Evolutionary conservation across 495 filamentous ascomycete genomes (phyloP).

Genomic region (Hypoxylon trugodes): DNA sequence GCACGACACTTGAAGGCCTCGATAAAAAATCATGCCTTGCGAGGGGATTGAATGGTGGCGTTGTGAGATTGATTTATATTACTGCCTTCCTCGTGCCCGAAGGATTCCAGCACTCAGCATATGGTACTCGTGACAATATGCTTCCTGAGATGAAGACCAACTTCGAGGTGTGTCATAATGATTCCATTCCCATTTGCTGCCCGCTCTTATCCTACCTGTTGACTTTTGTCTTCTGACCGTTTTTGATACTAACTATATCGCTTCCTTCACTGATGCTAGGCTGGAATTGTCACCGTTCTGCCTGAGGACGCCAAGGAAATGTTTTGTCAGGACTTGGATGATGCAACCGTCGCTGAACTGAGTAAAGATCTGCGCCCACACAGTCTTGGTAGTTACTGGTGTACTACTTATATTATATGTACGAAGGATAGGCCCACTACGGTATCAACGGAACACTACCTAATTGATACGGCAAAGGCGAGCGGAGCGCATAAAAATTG

Average conservation of each 20-base stretch:
- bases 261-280: too few species aligned
- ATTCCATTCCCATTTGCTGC: too few species aligned
- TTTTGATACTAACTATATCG: neutral
- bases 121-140: constrained; percentile 44
- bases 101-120: constrained; percentile 41
- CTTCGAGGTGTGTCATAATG: constrained; percentile 41
- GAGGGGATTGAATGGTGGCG: constrained; percentile 49
- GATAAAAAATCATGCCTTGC: constrained; percentile 40
- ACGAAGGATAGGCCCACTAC: constrained; percentile 34
- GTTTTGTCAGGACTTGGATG: constrained; percentile 46
- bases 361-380: constrained; percentile 42
- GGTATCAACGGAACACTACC: constrained; percentile 34
- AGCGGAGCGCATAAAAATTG: constrained; percentile 22
- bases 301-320: constrained; percentile 31
- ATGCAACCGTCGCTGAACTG: constrained; percentile 32
- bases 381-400: constrained; percentile 39
- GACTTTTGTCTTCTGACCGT: neutral
- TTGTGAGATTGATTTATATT: constrained; percentile 29
- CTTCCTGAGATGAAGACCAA: constrained; percentile 47
- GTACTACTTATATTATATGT: constrained; percentile 42
- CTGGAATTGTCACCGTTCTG: constrained; percentile 33
- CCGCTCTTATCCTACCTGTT: neutral
- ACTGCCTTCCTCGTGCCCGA: constrained; percentile 36
- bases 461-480: constrained; percentile 31
- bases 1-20: constrained; percentile 24